Evolutionary conservation across 1,284 basidiomycete species (phyloP), one percentile per base, ranked within the genome.

Genomic region (Malassezia slooffiae): DNA sequence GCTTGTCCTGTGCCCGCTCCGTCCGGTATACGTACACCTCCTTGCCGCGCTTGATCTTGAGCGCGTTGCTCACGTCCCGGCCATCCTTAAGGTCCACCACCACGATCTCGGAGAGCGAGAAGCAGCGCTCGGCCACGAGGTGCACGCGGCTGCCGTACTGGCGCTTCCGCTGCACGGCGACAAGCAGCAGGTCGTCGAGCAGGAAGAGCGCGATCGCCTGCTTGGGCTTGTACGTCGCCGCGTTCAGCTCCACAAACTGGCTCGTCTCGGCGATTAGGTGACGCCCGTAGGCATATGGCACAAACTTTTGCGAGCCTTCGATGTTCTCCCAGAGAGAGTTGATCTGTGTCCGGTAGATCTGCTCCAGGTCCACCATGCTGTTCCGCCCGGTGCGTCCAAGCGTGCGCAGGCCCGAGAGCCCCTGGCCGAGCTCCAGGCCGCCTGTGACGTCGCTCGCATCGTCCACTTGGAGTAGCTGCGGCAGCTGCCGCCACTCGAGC

Each of bases 21-120:
- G 86, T 85, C 26, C 88, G 79, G 70, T 88, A 96, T 8, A 97
- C 88, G 65, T 86, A 82, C 2, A 83, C 85, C 72, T 96, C 91
- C 70, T 91, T 91, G 7, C 83, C 82, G 41, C 90, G 79, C 55
- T 84, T 79, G 58, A 97, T 81, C 75, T 96, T 96, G 76, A 97
- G 83, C 1, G 93, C 90, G 62, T 96, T 93, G 13, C 81, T 85
- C 73, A 96, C 80, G 40, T 80, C 90, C 3, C 86, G 77, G 5
- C 85, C 83, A 71, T 97, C 93, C 70, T 95, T 96, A 26, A 93
- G 82, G 70, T 96, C 91, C 21, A 91, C 77, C 0, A 96, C 85
- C 21, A 90, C 74, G 74, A 96, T 86, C 67, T 97, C 91, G 55
- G 80, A 82, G 51, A 96, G 72, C 9, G 82, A 79, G 81, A 90